Base-by-base conservation (phyloP, 2,329 filamentous ascomycete genomes). In the Parascedosporium putredinis region DNA sequence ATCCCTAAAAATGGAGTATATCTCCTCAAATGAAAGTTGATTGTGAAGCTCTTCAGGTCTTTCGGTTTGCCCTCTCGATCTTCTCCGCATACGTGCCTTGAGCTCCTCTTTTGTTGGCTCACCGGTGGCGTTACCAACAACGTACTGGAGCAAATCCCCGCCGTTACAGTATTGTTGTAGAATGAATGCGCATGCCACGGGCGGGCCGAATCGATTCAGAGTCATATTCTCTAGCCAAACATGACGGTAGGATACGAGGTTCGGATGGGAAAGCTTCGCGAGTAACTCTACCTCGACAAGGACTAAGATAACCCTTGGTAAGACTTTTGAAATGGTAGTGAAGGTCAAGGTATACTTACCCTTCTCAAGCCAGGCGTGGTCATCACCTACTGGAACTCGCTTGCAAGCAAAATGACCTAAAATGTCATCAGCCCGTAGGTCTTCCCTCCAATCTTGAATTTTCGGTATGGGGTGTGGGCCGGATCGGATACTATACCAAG, bases 91-190 rank as follows among this genome's bases (percentile, higher is more conserved):
- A 49, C 87, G 86, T 5, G 89, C 88, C 63, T 97, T 97, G 57
- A 97, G 72, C 58, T 93, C 81, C 59, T 97, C 86, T 51, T 87
- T 87, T 6, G 87, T 88, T 0, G 74, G 73, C 45, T 80, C 75
- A 47, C 78, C 76, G 0, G 80, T 73, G 22, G 71, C 68, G 5
- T 82, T 77, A 5, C 84, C 83, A n/a, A 90, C 72, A 14, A 98
- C 81, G 62, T 95, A 94, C 55, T 85, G 82, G 52, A 95, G 84
- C 16, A 98, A 73, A 61, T 98, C 93, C 14, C 93, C 93, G 1
- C 83, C 77, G 62, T 98, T 97, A 69, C 94, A 98, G 60, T 95
- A 98, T 61, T 98, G 90, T 62, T 98, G 93, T 6, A 98, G 75
- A 51, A 98, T 98, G 63, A 95, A 98, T 4, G 91, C 89, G 59